These are phyloP conservation scores for Polytolypa hystricis DNA, from an alignment of 2,329 filamentous ascomycete genomes.

Conservation along the genomic window DNA sequence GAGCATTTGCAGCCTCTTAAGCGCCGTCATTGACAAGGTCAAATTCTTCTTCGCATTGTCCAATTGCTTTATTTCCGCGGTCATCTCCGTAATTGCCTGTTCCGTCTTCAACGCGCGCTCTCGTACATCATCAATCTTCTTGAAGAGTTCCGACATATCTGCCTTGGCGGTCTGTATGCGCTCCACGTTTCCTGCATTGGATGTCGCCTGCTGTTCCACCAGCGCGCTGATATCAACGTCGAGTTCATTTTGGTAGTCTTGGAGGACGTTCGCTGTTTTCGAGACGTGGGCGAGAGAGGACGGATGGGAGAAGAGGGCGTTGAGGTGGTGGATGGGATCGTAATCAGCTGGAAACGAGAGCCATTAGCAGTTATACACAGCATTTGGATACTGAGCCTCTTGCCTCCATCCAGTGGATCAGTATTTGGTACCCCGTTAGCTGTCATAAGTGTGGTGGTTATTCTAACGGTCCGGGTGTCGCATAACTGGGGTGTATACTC, in stretches of 20 bases:
- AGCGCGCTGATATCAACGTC: constrained; percentile 64
- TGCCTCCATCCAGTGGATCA: constrained; percentile 37
- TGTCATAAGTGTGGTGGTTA: constrained; percentile 26
- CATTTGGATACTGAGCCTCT: constrained; percentile 10
- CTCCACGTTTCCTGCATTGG: constrained; percentile 75
- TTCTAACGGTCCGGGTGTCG: too few species aligned
- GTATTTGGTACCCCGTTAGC: constrained; percentile 25
- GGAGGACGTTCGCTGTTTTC: constrained; percentile 62
- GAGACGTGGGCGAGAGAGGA: constrained; percentile 69
- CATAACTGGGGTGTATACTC: too few species aligned
- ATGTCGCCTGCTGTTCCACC: constrained; percentile 65
- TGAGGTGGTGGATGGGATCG: constrained; percentile 85
- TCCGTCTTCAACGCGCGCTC: constrained; percentile 84
- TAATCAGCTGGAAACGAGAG: constrained; percentile 55
- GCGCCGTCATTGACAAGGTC: constrained; percentile 91
- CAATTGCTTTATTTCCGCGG: constrained; percentile 92
- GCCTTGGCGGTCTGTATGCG: constrained; percentile 84
- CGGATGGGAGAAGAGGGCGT: constrained; percentile 84
- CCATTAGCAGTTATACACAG: background rate
- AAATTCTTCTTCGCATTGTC: constrained; percentile 95
- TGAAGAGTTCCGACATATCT: constrained; percentile 81
- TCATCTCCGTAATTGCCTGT: constrained; percentile 95
- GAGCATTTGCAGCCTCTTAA: constrained; percentile 96
- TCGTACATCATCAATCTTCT: constrained; percentile 87
- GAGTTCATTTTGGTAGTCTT: constrained; percentile 68